Evolutionary conservation across 2,329 filamentous ascomycete genomes (phyloP).

Genomic region (Fusarium anguioides): DNA sequence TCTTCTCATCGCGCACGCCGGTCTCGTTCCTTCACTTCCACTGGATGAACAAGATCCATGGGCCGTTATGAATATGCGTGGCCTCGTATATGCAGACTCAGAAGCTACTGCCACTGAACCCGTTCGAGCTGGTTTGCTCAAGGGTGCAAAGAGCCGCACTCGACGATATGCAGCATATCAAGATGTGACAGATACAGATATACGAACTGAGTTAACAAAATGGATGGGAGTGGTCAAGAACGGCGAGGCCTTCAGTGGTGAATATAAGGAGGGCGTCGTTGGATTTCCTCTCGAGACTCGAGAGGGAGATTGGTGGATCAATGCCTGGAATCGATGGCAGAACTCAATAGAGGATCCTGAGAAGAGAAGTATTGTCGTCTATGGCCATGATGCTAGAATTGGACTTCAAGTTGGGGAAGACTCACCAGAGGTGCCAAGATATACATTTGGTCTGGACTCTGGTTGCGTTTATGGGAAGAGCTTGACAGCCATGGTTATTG

Average conservation of each 20-base stretch:
- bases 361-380: constrained; percentile 73
- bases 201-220: background rate
- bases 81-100: constrained; percentile 64
- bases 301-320: constrained; percentile 28
- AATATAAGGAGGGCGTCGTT: background rate
- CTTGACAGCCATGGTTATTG: constrained; percentile 32
- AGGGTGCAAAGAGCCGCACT: constrained; percentile 25
- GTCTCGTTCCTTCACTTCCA: constrained; percentile 77
- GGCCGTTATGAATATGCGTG: constrained; percentile 89
- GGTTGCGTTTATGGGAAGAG: constrained; percentile 75
- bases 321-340: constrained; percentile 38
- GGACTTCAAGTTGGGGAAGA: constrained; percentile 63
- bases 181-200: background rate
- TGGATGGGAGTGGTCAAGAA: background rate
- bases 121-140: constrained; percentile 16
- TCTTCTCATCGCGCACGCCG: constrained; percentile 78
- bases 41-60: constrained; percentile 77
- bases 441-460: constrained; percentile 84
- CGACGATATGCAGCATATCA: constrained; percentile 13
- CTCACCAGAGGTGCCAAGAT: constrained; percentile 53
- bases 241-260: background rate
- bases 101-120: constrained; percentile 1
- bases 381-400: constrained; percentile 81
- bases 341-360: constrained; percentile 13
- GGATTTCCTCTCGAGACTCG: constrained; percentile 28